These are phyloP conservation scores for Boletus vermiculosoides DNA, from an alignment of 768 basidiomycete species.

Conservation along the genomic window DNA sequence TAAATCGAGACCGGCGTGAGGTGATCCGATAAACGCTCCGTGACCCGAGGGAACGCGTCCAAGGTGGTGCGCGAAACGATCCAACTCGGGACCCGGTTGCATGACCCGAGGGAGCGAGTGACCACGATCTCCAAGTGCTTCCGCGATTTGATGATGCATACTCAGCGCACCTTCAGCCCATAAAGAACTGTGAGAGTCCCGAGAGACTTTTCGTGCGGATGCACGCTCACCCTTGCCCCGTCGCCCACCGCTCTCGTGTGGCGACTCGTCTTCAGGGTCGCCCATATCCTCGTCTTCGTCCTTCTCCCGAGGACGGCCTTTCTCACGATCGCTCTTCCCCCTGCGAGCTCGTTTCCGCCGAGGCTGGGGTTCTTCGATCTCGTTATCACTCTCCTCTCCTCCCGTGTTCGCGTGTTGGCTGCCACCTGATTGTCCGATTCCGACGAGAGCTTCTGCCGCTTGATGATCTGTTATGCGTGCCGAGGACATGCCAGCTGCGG, in stretches of 20 bases:
- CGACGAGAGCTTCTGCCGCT: slow-evolving; percentile 85
- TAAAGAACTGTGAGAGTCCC: slow-evolving; percentile 35
- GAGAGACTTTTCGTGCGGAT: slow-evolving; percentile 36
- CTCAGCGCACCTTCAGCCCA: slow-evolving; percentile 36
- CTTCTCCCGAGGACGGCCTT: slow-evolving; percentile 36
- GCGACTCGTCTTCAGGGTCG: slow-evolving; percentile 37
- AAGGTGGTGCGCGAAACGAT: slow-evolving; percentile 36
- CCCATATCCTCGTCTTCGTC: slow-evolving; percentile 54
- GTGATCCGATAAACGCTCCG: slow-evolving; percentile 36
- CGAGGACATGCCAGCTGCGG: slow-evolving; percentile 53
- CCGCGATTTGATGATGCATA: slow-evolving; percentile 36
- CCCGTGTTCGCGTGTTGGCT: slow-evolving; percentile 36
- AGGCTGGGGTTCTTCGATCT: slow-evolving; percentile 46
- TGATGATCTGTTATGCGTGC: slow-evolving; percentile 77
- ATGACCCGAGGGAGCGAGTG: slow-evolving; percentile 34
- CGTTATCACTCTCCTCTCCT: slow-evolving; percentile 43
- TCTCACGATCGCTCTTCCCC: slow-evolving; percentile 36
- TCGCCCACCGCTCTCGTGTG: slow-evolving; percentile 31
- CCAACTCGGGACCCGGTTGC: slow-evolving; percentile 31
- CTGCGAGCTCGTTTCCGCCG: slow-evolving; percentile 57
- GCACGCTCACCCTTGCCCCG: slow-evolving; percentile 40
- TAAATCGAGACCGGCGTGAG: slow-evolving; percentile 55
- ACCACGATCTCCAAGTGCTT: slow-evolving; percentile 35
- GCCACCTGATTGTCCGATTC: slow-evolving; percentile 60
- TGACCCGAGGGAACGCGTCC: slow-evolving; percentile 36